phyloP scores from a whole-genome alignment of 83 land plant genomes.

The Thuja plicata region DNA sequence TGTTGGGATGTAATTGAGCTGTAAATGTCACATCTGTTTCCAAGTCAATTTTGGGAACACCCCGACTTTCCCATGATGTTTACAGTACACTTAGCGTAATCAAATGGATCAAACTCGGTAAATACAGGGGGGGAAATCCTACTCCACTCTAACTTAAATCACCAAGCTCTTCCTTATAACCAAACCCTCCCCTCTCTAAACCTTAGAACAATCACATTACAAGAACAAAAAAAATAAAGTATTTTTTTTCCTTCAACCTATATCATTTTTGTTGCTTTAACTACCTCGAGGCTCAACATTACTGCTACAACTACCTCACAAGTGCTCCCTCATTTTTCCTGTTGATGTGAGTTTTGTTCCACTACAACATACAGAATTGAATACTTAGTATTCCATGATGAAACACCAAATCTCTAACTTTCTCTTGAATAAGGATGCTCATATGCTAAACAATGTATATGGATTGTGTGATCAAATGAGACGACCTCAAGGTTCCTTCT shows the following conservation, averaged over 20 bases:
- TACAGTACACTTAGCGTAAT: neutral
- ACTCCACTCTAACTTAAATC: neutral
- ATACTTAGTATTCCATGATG: too few species aligned
- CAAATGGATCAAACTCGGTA: neutral
- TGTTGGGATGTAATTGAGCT: neutral
- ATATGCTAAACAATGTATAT: too few species aligned
- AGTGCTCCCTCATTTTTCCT: too few species aligned
- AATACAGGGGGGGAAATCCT: too few species aligned
- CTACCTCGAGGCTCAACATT: neutral
- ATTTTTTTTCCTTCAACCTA: neutral
- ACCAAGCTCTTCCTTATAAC: too few species aligned
- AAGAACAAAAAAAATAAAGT: too few species aligned
- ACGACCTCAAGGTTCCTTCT: too few species aligned
- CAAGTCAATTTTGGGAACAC: neutral
- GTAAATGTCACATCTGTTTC: neutral
- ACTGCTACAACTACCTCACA: neutral
- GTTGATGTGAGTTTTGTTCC: too few species aligned
- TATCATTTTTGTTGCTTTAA: neutral
- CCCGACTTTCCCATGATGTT: neutral
- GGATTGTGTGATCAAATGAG: too few species aligned
- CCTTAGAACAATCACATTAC: neutral
- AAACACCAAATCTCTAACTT: too few species aligned
- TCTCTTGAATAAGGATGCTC: too few species aligned
- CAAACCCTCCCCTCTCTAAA: neutral
- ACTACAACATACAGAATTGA: too few species aligned